Percentiles rank a stretch among this genome's conserved stretches.
These are phyloP conservation scores for Podila minutissima DNA, from an alignment of 192 early-diverging fungal species.

Conservation along the genomic window DNA sequence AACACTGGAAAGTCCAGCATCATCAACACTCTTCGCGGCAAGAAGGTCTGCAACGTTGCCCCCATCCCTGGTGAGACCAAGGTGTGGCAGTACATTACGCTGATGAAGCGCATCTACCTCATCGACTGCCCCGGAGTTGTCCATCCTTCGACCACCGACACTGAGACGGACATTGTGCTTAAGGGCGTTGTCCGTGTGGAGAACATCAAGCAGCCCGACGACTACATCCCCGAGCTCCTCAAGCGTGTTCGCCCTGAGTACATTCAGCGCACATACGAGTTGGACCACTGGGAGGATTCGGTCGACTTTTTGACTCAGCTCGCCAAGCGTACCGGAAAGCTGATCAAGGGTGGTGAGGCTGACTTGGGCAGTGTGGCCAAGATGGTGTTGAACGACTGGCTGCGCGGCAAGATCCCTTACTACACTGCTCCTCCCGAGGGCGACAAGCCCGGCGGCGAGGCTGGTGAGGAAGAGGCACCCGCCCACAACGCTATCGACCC, in stretches of 20 bases:
- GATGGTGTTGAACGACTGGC: constrained; percentile 99
- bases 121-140: constrained; percentile 99
- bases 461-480: constrained; percentile 36
- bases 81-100: constrained; percentile 99
- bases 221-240: constrained; percentile 88
- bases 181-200: constrained; percentile 97
- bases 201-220: constrained; percentile 89
- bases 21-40: constrained; percentile 95
- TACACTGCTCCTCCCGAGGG: constrained; percentile 84
- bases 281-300: constrained; percentile 85
- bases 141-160: constrained; percentile 85
- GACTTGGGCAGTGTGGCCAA: constrained; percentile 91
- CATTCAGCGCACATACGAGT: constrained; percentile 90
- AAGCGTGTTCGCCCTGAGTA: constrained; percentile 90
- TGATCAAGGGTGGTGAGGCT: constrained; percentile 98
- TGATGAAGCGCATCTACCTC: constrained; percentile 98
- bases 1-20: constrained; percentile 98
- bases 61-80: constrained; percentile 98
- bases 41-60: constrained; percentile 98
- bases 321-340: constrained; percentile 86
- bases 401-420: constrained; percentile 97
- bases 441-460: constrained; percentile 42
- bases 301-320: constrained; percentile 93
- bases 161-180: constrained; percentile 95
- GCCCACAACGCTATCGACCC: constrained; percentile 26